A percentile compares a stretch with the other conserved stretches of the same genome.
These are phyloP conservation scores for Asterochloris erici DNA, from an alignment of 139 green algal genomes.

Conservation along the genomic window DNA sequence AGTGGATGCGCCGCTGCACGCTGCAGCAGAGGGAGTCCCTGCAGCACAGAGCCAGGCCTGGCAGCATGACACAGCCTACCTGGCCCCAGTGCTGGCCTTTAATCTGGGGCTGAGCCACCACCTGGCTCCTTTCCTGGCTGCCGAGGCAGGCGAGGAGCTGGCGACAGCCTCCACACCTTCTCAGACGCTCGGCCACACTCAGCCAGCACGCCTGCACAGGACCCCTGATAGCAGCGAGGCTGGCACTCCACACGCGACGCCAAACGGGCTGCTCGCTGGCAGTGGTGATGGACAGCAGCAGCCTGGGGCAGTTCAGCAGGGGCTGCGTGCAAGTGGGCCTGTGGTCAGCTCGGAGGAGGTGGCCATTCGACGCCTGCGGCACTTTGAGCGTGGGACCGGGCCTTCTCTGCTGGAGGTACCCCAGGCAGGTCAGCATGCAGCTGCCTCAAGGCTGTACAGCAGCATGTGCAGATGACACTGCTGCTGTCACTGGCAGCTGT, in stretches of 20 bases:
- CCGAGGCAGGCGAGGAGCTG: constrained; percentile 1
- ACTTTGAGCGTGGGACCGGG: no score
- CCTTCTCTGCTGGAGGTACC: no score
- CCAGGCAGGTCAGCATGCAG: no score
- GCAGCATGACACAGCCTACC: constrained; percentile 1
- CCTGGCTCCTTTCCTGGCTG: constrained; percentile 30
- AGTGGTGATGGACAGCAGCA: neutral
- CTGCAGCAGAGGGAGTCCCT: neutral
- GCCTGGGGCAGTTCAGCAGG: neutral
- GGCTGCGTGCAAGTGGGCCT: no score
- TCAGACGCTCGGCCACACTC: no score
- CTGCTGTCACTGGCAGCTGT: no score
- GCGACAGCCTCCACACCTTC: no score
- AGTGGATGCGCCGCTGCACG: neutral
- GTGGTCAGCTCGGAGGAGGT: no score
- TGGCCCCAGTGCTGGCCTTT: constrained; percentile 36
- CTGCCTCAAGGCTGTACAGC: no score
- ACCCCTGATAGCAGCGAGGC: neutral
- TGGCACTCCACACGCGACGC: neutral
- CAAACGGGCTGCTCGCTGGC: neutral
- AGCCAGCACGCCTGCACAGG: neutral
- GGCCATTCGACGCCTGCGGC: no score
- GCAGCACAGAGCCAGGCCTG: neutral
- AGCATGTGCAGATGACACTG: no score
- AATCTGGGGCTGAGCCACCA: constrained; percentile 41